Evolutionary conservation across 331 rosid genomes (phyloP), one percentile per base, ranked within the genome.

Genomic region (Phaseolus coccineus): DNA sequence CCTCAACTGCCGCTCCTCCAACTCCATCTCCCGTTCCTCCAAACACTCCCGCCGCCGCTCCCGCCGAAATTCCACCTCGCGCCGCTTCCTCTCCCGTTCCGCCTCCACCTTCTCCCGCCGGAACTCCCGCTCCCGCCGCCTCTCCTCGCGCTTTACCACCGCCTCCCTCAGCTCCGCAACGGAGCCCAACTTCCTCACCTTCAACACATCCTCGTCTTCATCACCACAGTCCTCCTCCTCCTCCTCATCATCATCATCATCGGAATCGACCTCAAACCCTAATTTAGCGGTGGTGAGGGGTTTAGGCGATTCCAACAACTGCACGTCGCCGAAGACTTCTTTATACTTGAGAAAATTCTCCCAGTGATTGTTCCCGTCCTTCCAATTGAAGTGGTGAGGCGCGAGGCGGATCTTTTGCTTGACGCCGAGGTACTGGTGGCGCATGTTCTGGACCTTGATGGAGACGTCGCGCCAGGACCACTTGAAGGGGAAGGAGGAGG

Each of bases 401-500:
- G 96, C 83, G 58, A 89, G 77, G 50, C 86, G 90, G 68, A 94
- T 94, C 92, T 94, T 94, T 90, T 91, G 97, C 87, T 92, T 94
- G 57, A 94, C 98, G 13, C 98, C 96, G 59, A 94, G 83, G 80
- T 94, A 94, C 88, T 94, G 97, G 71, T 92, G 97, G 16, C 98
- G 95, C 98, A 94, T 94, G 92, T 94, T 94, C 86, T 94, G 98
- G 50, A 94, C 97, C 89, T 94, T 94, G 87, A 92, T 91, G 8
- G 97, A 94, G n/a, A 94, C 97, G 27, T 94, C 98, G n/a, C 98
- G 94, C 98, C 98, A 94, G 0, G 97, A 89, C 98, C 98, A 94
- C 58, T 85, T 87, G 91, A 94, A 94, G 11, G 97, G 98, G 78
- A 86, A 94, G 70, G 86, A 74, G 24, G 84, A 3, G 0, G 97